Evolutionary conservation across 495 filamentous ascomycete species (phyloP).

Genomic region (Oleoguttula mirabilis): DNA sequence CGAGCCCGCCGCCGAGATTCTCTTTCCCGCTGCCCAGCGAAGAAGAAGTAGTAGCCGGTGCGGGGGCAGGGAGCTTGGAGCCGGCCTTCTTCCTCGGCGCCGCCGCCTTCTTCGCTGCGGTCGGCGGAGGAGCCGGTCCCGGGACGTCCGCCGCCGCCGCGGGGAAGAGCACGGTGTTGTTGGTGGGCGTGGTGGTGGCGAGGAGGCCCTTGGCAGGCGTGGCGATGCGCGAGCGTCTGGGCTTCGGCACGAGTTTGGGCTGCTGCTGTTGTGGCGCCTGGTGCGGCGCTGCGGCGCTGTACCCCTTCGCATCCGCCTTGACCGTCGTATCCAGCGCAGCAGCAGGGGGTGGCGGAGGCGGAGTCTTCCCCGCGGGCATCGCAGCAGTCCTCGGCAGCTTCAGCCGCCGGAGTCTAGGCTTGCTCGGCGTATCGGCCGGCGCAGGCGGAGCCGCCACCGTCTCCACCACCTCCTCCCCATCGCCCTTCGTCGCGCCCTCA

Average conservation of each 20-base stretch:
- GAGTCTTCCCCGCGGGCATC: background rate
- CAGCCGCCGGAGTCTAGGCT: conserved; percentile 15
- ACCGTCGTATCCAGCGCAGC: background rate
- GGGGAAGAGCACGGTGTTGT: no score
- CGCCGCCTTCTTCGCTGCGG: background rate
- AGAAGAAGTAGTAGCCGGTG: background rate
- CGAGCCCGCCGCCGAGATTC: conserved; percentile 2
- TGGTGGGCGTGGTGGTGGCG: background rate
- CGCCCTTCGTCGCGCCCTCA: background rate
- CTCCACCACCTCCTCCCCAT: no score
- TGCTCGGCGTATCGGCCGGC: conserved; percentile 16
- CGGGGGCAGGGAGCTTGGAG: conserved; percentile 7
- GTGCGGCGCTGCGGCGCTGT: no score
- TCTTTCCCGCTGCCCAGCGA: conserved; percentile 9
- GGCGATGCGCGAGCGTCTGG: conserved; percentile 19
- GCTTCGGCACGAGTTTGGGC: conserved; percentile 4
- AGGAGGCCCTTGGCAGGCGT: conserved; percentile 18
- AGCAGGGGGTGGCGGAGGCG: background rate
- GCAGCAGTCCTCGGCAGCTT: conserved; percentile 6
- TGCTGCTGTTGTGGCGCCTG: no score
- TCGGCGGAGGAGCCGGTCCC: background rate
- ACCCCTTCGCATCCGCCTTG: background rate
- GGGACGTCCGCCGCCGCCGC: background rate
- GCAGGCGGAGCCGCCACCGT: background rate
- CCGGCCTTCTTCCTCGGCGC: background rate